Conservation (phyloP, 169 alveolate species). For the Plasmodium blacklocki region DNA sequence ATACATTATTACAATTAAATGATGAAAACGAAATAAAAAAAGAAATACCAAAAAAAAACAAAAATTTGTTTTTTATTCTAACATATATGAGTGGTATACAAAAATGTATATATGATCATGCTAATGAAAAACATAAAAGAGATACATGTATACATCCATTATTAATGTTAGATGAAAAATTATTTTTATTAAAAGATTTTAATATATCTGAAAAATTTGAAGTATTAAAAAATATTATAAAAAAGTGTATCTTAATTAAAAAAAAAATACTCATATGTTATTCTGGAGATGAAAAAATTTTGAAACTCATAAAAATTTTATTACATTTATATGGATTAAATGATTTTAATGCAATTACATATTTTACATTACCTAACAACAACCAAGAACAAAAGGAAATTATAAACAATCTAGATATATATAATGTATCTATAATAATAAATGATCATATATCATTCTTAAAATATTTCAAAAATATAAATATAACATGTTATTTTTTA, state of each 20-base stretch:
- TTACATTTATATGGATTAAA: constrained; percentile 16
- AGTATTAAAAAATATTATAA: constrained; percentile 40
- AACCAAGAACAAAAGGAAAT: not conserved
- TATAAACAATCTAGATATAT: not conserved
- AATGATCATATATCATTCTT: constrained; percentile 40
- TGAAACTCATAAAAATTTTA: constrained; percentile 26
- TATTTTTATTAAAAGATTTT: constrained; percentile 58
- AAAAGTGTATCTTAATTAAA: constrained; percentile 31
- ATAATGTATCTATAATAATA: constrained; percentile 39
- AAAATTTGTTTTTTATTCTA: constrained; percentile 9
- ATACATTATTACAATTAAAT: not conserved
- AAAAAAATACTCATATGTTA: constrained; percentile 64
- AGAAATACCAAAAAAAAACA: not conserved
- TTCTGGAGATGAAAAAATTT: constrained; percentile 63
- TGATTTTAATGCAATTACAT: not conserved
- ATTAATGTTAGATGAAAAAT: constrained; percentile 36
- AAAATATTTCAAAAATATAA: constrained; percentile 7
- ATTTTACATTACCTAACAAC: not conserved
- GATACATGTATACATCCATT: constrained; percentile 53
- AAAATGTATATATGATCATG: constrained; percentile 63
- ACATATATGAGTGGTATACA: constrained; percentile 75
- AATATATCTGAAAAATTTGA: constrained; percentile 73
- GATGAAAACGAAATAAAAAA: not conserved
- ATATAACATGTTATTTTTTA: constrained; percentile 18
- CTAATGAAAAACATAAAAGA: constrained; percentile 24